A percentile compares a stretch with the other conserved stretches of the same genome.
phyloP scores from a whole-genome alignment of 768 basidiomycete genomes.

The Lentinula guzmanii region DNA sequence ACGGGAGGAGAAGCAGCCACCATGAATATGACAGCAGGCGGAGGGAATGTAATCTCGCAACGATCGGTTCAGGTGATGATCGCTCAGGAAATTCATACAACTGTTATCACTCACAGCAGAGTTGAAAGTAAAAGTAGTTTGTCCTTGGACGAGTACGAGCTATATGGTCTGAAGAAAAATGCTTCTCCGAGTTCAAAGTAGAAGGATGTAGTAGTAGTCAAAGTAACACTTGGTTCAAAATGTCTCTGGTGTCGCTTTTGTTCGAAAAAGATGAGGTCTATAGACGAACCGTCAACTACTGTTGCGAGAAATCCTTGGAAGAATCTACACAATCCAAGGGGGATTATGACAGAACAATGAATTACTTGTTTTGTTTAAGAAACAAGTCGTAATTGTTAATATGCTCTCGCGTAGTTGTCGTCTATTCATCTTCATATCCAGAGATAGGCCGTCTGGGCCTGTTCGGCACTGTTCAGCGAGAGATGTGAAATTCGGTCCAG shows the following conservation, averaged over 20 bases:
- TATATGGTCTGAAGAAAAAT: neutral
- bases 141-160: neutral
- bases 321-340: too few relatives aligned
- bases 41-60: neutral
- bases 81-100: neutral
- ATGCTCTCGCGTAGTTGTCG: neutral
- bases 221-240: neutral
- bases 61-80: neutral
- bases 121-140: neutral
- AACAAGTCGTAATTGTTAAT: neutral
- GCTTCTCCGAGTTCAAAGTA: neutral
- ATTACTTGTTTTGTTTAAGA: neutral
- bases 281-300: too few relatives aligned
- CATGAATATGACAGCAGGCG: constrained; percentile 15
- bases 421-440: constrained; percentile 62
- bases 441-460: constrained; percentile 61
- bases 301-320: too few relatives aligned
- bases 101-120: neutral
- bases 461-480: constrained; percentile 50
- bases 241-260: neutral
- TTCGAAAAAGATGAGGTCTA: too few relatives aligned
- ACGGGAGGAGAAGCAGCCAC: constrained; percentile 46
- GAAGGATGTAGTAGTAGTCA: neutral
- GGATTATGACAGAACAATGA: too few relatives aligned
- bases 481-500: neutral